Conservation (phyloP, 2,329 filamentous ascomycete genomes). For the Plectosphaerella plurivora region DNA sequence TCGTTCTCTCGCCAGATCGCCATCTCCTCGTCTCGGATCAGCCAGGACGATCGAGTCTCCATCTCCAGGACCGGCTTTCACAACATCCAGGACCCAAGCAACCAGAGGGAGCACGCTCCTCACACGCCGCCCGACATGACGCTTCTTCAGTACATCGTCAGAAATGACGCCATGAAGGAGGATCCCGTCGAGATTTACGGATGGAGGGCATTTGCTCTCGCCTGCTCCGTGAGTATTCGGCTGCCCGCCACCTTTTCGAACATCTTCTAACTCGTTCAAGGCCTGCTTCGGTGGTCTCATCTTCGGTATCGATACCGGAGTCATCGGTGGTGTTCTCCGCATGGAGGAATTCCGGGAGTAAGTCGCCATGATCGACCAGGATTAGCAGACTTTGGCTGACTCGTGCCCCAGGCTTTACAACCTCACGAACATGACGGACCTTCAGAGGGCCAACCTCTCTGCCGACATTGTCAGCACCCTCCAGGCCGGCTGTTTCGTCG, state of each 20-base stretch:
- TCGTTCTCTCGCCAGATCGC: background rate
- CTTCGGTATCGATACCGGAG: slow-evolving; percentile 19
- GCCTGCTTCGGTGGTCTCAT: slow-evolving; percentile 11
- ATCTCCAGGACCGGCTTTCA: background rate
- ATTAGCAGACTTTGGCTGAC: background rate
- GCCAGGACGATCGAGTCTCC: background rate
- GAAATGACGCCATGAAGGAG: slow-evolving; percentile 11
- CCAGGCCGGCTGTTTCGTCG: slow-evolving; percentile 21
- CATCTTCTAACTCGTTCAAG: background rate
- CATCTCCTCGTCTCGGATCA: background rate
- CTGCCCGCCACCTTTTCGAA: background rate
- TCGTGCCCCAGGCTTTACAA: background rate
- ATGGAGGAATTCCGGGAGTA: slow-evolving; percentile 16
- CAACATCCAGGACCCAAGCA: background rate
- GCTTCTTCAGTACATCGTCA: slow-evolving; percentile 9
- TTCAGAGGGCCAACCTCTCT: slow-evolving; percentile 9
- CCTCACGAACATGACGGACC: slow-evolving; percentile 4
- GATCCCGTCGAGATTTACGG: slow-evolving; percentile 12
- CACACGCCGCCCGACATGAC: slow-evolving; percentile 1
- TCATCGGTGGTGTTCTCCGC: slow-evolving; percentile 20
- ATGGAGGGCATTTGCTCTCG: slow-evolving; percentile 10
- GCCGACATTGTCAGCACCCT: slow-evolving; percentile 13
- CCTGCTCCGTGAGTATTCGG: slow-evolving; percentile 6
- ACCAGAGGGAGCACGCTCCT: background rate
- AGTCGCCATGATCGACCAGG: background rate